Evolutionary conservation across 2,329 filamentous ascomycete species (phyloP).

Genomic region (Zasmidium angulare): DNA sequence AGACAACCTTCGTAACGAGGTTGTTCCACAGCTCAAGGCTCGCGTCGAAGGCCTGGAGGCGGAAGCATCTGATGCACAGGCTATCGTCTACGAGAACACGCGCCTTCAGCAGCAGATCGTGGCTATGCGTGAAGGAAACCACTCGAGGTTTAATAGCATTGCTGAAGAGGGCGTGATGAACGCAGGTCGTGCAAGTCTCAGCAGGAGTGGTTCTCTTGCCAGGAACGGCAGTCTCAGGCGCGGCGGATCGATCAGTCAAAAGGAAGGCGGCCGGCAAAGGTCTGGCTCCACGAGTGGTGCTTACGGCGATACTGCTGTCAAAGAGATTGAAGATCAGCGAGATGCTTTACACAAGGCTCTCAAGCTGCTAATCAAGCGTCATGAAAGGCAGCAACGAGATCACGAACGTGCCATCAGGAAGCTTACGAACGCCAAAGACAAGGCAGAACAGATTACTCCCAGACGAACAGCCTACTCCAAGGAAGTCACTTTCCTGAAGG

Average conservation of each 20-base stretch:
- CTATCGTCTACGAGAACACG: conserved; percentile 73
- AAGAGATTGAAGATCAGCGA: conserved; percentile 89
- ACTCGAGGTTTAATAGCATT: conserved; percentile 57
- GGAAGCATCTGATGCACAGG: conserved; percentile 70
- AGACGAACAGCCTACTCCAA: conserved; percentile 77
- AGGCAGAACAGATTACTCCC: conserved; percentile 65
- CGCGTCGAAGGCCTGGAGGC: conserved; percentile 76
- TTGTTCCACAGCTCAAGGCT: conserved; percentile 75
- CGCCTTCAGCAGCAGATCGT: conserved; percentile 87
- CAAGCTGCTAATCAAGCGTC: conserved; percentile 79
- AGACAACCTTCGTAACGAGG: conserved; percentile 86
- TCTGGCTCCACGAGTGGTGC: conserved; percentile 42
- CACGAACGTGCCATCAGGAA: conserved; percentile 76
- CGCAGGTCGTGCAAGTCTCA: conserved; percentile 39
- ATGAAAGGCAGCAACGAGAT: conserved; percentile 80
- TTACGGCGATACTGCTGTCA: conserved; percentile 51
- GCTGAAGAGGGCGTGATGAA: conserved; percentile 55
- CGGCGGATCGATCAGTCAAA: conserved; percentile 33
- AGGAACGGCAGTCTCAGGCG: conserved; percentile 44
- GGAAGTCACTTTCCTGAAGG: conserved; percentile 75
- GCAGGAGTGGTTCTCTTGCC: conserved; percentile 59
- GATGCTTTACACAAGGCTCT: conserved; percentile 88
- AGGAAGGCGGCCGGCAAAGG: conserved; percentile 40
- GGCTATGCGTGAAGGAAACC: conserved; percentile 54
- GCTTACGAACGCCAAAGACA: conserved; percentile 76